Conservation (phyloP, 225 moss, liverwort and hornwort species). For the Marchantia paleacea region DNA sequence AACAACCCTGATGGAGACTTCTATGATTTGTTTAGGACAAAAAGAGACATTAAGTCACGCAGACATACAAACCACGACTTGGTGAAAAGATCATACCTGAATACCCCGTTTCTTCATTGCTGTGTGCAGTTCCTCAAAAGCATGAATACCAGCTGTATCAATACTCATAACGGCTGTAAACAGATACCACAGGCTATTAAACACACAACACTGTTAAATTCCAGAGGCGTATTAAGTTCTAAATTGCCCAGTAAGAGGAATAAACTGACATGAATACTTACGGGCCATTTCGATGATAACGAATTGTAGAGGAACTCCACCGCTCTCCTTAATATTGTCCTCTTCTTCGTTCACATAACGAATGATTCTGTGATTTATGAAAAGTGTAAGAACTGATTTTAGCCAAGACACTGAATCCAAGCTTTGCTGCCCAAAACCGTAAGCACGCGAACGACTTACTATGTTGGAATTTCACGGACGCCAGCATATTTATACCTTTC, state of each 20-base stretch:
- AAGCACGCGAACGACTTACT: not conserved
- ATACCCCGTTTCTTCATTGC: slow-evolving; percentile 44
- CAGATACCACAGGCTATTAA: not conserved
- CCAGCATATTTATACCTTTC: slow-evolving; percentile 39
- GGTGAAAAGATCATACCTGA: slow-evolving; percentile 37
- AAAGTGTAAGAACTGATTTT: not conserved
- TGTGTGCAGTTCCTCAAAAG: slow-evolving; percentile 50
- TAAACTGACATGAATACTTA: not conserved
- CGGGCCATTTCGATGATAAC: slow-evolving; percentile 48
- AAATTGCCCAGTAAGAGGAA: not conserved
- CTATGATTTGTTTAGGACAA: not conserved
- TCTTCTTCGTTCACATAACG: slow-evolving; percentile 40
- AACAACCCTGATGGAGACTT: not conserved
- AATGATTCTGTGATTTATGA: slow-evolving; percentile 6
- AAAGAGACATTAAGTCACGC: not conserved
- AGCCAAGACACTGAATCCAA: not conserved
- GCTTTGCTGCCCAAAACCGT: too few species aligned
- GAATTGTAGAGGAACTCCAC: slow-evolving; percentile 40
- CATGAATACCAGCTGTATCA: slow-evolving; percentile 60
- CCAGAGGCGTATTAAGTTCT: not conserved
- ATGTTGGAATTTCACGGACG: not conserved
- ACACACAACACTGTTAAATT: not conserved
- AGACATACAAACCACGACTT: not conserved
- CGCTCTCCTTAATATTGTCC: not conserved
- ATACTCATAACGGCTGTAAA: slow-evolving; percentile 55